Evolutionary conservation across 2,329 filamentous ascomycete genomes (phyloP).

Genomic region (Fusarium kyushuense): DNA sequence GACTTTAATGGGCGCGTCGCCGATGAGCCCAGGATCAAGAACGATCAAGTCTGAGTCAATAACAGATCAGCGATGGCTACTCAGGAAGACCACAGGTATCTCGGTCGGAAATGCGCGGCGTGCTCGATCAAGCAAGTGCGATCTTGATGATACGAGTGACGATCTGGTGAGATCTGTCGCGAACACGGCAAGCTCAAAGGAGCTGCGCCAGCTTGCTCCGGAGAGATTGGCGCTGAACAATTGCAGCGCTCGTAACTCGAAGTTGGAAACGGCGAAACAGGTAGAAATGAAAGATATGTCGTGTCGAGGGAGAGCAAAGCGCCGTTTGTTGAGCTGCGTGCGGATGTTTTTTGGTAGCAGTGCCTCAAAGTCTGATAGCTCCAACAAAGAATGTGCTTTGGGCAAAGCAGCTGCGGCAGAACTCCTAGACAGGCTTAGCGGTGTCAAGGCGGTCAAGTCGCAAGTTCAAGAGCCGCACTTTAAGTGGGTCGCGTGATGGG

Average conservation of each 20-base stretch:
- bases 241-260: slow-evolving; percentile 3
- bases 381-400: slow-evolving; percentile 41
- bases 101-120: slow-evolving; percentile 16
- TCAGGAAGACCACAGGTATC: neutral
- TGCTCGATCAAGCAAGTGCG: slow-evolving; percentile 2
- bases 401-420: slow-evolving; percentile 36
- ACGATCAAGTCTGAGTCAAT: slow-evolving; percentile 14
- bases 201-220: slow-evolving; percentile 35
- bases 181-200: slow-evolving; percentile 30
- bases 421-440: slow-evolving; percentile 27
- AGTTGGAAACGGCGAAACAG: slow-evolving; percentile 7
- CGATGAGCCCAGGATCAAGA: slow-evolving; percentile 12
- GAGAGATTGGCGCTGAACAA: slow-evolving; percentile 7
- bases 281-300: neutral
- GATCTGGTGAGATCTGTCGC: slow-evolving; percentile 34
- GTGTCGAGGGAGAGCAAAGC: slow-evolving; percentile 7
- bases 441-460: slow-evolving; percentile 17
- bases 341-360: slow-evolving; percentile 31
- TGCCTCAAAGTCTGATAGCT: slow-evolving; percentile 41
- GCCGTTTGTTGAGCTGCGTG: slow-evolving; percentile 31
- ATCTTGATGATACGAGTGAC: slow-evolving; percentile 26
- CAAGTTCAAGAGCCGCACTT: slow-evolving; percentile 22
- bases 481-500: slow-evolving; percentile 10
- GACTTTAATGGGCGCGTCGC: slow-evolving; percentile 28
- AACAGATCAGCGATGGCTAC: neutral